A percentile compares a stretch with the other conserved stretches of the same genome.
Conservation (phyloP, 345 rosid species). For the Melaleuca alternifolia region DNA sequence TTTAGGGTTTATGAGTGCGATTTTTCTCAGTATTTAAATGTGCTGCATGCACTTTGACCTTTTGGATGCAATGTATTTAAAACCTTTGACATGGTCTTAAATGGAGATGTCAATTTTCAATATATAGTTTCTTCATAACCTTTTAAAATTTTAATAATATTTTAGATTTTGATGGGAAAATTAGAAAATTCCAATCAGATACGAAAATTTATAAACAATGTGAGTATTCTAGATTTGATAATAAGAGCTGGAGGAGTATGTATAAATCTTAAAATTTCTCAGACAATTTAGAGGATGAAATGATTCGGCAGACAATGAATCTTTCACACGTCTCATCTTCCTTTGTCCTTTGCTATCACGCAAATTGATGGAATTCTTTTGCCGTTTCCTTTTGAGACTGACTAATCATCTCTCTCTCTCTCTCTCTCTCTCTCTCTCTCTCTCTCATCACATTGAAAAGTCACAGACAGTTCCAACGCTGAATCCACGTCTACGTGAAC, state of each 20-base stretch:
- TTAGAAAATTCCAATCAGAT: not conserved
- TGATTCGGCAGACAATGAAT: not conserved
- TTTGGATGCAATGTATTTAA: not conserved
- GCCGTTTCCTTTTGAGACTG: not conserved
- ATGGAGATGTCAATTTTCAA: not conserved
- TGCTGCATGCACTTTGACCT: accelerated
- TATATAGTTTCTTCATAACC: not conserved
- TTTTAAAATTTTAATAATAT: not conserved
- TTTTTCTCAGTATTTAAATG: not conserved
- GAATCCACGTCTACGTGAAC: not conserved
- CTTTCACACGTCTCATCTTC: not conserved
- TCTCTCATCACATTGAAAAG: not conserved
- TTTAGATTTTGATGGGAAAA: not conserved
- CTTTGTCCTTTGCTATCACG: not conserved
- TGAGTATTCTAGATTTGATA: not conserved
- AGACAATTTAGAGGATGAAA: not conserved
- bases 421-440: not conserved
- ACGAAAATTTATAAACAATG: not conserved
- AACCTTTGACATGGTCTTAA: not conserved
- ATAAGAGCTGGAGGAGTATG: not conserved
- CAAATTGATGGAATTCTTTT: not conserved
- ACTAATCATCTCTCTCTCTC: not conserved
- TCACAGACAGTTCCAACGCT: not conserved
- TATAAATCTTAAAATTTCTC: not conserved
- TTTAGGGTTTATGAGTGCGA: not conserved